These are phyloP conservation scores for Medicago lupulina DNA, from an alignment of 306 rosid species.

Conservation along the genomic window DNA sequence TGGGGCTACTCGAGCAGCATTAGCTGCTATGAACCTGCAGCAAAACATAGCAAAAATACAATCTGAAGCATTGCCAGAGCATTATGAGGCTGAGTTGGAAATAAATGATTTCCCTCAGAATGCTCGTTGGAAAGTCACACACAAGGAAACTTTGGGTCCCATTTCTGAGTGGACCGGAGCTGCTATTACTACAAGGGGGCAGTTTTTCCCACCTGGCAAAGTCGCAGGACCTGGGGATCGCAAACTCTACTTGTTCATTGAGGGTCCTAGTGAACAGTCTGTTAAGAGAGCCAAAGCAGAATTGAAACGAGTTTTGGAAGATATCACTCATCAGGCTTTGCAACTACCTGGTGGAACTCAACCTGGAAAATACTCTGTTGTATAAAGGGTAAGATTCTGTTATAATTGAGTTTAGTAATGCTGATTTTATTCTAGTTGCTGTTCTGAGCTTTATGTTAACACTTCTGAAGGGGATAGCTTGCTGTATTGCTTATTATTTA, in stretches of 20 bases:
- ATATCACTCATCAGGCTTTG: constrained; percentile 82
- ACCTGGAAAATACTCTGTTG: constrained; percentile 90
- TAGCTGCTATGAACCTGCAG: constrained; percentile 92
- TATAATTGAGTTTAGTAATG: constrained; percentile 34
- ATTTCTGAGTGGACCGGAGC: constrained; percentile 97
- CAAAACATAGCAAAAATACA: constrained; percentile 87
- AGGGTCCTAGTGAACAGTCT: constrained; percentile 90
- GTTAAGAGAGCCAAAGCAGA: constrained; percentile 93
- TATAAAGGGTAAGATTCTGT: constrained; percentile 62
- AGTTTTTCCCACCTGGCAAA: constrained; percentile 82
- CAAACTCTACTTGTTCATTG: constrained; percentile 89
- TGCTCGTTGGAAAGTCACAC: constrained; percentile 98
- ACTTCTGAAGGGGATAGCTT: not conserved
- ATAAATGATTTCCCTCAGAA: constrained; percentile 97
- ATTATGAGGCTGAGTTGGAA: constrained; percentile 91
- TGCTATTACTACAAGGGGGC: constrained; percentile 97
- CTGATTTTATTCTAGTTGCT: constrained; percentile 16
- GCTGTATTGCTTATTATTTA: not conserved
- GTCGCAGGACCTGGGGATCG: constrained; percentile 89
- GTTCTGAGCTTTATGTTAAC: constrained; percentile 13
- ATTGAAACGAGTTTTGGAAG: constrained; percentile 88
- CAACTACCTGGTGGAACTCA: constrained; percentile 91
- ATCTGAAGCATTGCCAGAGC: constrained; percentile 87
- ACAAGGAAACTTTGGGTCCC: constrained; percentile 94
- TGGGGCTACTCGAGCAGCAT: constrained; percentile 82